phyloP scores from a whole-genome alignment of 805 yeast species.

The Torulaspora gathmanii region DNA sequence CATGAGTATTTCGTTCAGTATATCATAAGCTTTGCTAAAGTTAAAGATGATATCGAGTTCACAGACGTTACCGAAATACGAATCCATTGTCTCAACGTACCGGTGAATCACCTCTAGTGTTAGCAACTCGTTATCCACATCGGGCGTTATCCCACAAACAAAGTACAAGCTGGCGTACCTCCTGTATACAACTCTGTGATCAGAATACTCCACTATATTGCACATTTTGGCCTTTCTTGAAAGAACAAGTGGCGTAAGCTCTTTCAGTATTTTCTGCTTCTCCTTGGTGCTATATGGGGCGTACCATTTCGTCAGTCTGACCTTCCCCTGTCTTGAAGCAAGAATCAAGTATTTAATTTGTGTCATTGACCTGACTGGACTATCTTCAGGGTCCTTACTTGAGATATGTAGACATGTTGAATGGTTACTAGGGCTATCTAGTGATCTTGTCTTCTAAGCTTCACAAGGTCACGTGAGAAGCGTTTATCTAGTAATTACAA shows the following conservation, averaged over 20 bases:
- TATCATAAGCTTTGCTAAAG: conserved; percentile 88
- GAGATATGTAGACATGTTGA: not conserved
- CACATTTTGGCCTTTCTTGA: conserved; percentile 92
- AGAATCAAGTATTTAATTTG: conserved; percentile 68
- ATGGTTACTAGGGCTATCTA: not conserved
- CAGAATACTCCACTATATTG: conserved; percentile 80
- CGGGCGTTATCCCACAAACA: conserved; percentile 61
- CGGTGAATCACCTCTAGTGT: conserved; percentile 85
- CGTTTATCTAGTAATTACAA: not conserved
- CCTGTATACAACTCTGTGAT: conserved; percentile 75
- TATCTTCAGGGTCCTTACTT: not conserved
- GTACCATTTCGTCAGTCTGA: conserved; percentile 92
- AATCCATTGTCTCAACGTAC: conserved; percentile 95
- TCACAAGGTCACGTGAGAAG: not conserved
- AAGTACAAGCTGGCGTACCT: conserved; percentile 92
- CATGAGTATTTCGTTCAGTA: conserved; percentile 80
- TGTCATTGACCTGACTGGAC: conserved; percentile 20
- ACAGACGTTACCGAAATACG: conserved; percentile 90
- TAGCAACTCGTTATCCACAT: conserved; percentile 69
- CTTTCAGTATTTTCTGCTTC: conserved; percentile 76
- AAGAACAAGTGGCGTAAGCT: conserved; percentile 78
- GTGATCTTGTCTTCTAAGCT: not conserved
- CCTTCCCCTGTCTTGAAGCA: conserved; percentile 92
- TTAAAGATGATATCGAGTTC: conserved; percentile 96
- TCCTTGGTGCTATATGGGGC: conserved; percentile 77